A percentile compares a stretch with the other conserved stretches of the same genome.
Evolutionary conservation across 192 early-diverging fungal genomes (phyloP).

Genomic region (Chytriomyces sp.): DNA sequence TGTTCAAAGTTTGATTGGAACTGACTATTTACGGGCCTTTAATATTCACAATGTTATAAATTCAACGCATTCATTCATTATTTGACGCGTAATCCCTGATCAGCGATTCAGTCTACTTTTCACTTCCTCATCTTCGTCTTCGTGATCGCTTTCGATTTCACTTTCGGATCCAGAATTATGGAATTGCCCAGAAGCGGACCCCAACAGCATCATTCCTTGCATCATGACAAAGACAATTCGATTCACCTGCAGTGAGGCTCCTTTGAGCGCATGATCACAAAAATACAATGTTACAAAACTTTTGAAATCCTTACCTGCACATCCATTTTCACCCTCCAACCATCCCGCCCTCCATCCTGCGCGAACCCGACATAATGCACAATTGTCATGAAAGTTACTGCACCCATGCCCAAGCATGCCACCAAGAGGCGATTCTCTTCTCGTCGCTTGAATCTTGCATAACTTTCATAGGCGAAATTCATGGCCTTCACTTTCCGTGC

Average conservation of each 20-base stretch:
- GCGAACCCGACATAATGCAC: not conserved
- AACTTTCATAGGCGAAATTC: slow-evolving; percentile 25
- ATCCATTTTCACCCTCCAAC: not conserved
- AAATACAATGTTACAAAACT: too few relatives aligned
- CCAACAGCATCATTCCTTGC: slow-evolving; percentile 17
- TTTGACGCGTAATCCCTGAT: not conserved
- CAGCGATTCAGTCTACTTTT: not conserved
- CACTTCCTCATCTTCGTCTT: too few relatives aligned
- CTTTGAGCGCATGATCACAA: too few relatives aligned
- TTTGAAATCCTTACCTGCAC: too few relatives aligned
- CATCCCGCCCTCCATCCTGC: not conserved
- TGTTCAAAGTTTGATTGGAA: not conserved
- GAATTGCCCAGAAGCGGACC: slow-evolving; percentile 4
- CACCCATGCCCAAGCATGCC: slow-evolving; percentile 17
- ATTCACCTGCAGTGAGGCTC: slow-evolving; percentile 19
- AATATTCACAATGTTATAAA: not conserved
- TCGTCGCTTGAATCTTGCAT: slow-evolving; percentile 8
- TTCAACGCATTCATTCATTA: not conserved
- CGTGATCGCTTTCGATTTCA: too few relatives aligned
- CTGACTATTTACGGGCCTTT: too few relatives aligned
- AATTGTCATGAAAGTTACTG: slow-evolving; percentile 12
- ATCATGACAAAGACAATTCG: slow-evolving; percentile 22
- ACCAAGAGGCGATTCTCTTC: slow-evolving; percentile 26
- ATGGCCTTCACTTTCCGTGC: not conserved
- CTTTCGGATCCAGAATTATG: too few relatives aligned